A percentile compares a stretch with the other conserved stretches of the same genome.
phyloP scores from a whole-genome alignment of 2,329 filamentous ascomycete genomes.

The Penicillium vulpinum region DNA sequence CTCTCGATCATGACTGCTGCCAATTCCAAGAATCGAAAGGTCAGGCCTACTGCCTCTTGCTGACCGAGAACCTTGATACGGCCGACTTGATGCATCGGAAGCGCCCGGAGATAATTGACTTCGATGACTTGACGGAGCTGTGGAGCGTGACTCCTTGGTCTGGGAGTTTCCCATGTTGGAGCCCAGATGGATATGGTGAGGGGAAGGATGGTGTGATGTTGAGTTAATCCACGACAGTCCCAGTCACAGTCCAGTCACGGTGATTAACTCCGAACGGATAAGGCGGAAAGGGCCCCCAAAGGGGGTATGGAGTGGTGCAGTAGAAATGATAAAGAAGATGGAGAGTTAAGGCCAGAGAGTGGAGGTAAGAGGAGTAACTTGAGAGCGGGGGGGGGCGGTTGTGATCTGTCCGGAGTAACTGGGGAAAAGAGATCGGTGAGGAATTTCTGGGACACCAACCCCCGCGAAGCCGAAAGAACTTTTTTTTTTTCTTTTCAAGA shows the following conservation, averaged over 20 bases:
- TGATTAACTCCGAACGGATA: slow-evolving; percentile 16
- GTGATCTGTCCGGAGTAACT: slow-evolving; percentile 22
- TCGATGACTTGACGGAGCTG: slow-evolving; percentile 29
- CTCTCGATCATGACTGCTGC: slow-evolving; percentile 52
- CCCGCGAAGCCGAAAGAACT: slow-evolving; percentile 3
- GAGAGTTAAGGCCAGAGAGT: not conserved
- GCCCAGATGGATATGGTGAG: not conserved
- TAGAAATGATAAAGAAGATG: not conserved
- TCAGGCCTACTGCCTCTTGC: slow-evolving; percentile 59
- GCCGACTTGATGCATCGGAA: slow-evolving; percentile 32
- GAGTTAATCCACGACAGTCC: not conserved
- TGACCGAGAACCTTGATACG: slow-evolving; percentile 43
- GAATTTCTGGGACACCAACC: not conserved
- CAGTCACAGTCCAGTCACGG: slow-evolving; percentile 1
- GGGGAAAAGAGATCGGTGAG: slow-evolving; percentile 25
- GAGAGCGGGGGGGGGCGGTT: slow-evolving; percentile 14
- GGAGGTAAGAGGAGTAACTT: slow-evolving; percentile 12
- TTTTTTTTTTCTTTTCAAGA: too few relatives aligned
- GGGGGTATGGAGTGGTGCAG: slow-evolving; percentile 1
- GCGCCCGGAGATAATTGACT: slow-evolving; percentile 34
- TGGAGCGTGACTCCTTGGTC: slow-evolving; percentile 47
- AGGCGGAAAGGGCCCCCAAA: slow-evolving; percentile 12
- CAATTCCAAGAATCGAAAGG: slow-evolving; percentile 60
- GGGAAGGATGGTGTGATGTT: not conserved
- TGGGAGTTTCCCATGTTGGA: slow-evolving; percentile 48